Evolutionary conservation across 2,329 filamentous ascomycete genomes (phyloP).

Genomic region (Alternaria rosae): DNA sequence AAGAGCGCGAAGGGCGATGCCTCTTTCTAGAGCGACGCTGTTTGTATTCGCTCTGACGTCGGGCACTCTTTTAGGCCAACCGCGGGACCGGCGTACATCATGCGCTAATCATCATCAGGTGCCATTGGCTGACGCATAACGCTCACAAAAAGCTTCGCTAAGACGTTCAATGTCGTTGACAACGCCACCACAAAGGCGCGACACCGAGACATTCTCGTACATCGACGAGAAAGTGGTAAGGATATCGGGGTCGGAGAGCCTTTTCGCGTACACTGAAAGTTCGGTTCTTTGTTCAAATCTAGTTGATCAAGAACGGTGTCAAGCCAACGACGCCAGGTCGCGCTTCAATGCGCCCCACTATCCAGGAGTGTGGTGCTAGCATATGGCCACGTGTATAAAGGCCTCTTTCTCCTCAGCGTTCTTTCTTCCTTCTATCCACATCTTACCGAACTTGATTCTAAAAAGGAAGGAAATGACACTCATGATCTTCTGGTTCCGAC

Average conservation of each 20-base stretch:
- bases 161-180: rapidly evolving
- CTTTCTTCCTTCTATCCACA: background rate
- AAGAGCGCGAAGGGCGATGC: rapidly evolving
- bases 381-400: background rate
- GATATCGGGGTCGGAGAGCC: no score
- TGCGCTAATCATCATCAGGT: background rate
- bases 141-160: background rate
- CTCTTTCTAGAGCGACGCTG: background rate
- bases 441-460: background rate
- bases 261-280: no score
- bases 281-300: no score
- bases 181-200: background rate
- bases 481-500: background rate
- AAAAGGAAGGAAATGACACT: background rate
- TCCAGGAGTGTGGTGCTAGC: background rate
- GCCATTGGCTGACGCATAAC: background rate
- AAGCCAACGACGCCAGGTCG: background rate
- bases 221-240: no score
- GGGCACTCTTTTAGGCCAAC: background rate
- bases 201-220: background rate
- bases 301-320: background rate
- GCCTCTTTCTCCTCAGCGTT: rapidly evolving
- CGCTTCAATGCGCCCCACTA: background rate
- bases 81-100: background rate
- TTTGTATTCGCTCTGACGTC: background rate